Base-by-base conservation (phyloP, 2,329 filamentous ascomycete species). In the Beauveria scarabaeidicola region DNA sequence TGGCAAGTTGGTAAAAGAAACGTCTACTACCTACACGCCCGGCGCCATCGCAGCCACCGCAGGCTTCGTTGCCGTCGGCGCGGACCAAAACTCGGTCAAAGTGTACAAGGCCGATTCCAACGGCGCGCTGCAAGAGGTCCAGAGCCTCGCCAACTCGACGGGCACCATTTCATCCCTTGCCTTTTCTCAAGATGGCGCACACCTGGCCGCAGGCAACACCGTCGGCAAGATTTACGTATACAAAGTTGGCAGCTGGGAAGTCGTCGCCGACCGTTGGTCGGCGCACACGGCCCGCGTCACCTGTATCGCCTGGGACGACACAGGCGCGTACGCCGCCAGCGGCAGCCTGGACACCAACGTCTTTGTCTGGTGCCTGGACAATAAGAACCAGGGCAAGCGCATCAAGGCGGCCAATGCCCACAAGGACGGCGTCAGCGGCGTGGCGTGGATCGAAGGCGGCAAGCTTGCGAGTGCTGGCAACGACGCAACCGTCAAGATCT, bases 361-460 rank as follows among this genome's bases (percentile, higher is more conserved):
- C 21, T 92, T 90, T 70, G 86, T 96, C 32, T 99, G 94, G 91
- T 96, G 90, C 71, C 74, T 97, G 59, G 80, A 77, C 43, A 89
- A 90, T 70, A 80, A 75, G 63, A 88, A 90, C 67, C 93, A 93
- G 0, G 91, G 90, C 2, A 89, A 89, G 73, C 83, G 93, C 65
- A 83, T 95, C 65, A 93, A 94, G 77, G 87, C 86, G 15, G 75
- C 85, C 23, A 96, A 96, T 69, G 91, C 93, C 53, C 94, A 99
- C 76, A 97, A 97, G 76, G 94, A 97, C 69, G 94, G 94, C 10
- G 91, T 97, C 19, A 91, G 88, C 65, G 93, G 90, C 17, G 88
- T 97, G 17, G 82, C 82, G 13, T 99, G 93, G 91, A 80, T 90
- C 15, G 81, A 80, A 29, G 84, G 81, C 9, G 78, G 79, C 61